Evolutionary conservation across 371 early-diverging fungal species (phyloP), one percentile per base, ranked within the genome.

Genomic region (Mucor plumbeus): DNA sequence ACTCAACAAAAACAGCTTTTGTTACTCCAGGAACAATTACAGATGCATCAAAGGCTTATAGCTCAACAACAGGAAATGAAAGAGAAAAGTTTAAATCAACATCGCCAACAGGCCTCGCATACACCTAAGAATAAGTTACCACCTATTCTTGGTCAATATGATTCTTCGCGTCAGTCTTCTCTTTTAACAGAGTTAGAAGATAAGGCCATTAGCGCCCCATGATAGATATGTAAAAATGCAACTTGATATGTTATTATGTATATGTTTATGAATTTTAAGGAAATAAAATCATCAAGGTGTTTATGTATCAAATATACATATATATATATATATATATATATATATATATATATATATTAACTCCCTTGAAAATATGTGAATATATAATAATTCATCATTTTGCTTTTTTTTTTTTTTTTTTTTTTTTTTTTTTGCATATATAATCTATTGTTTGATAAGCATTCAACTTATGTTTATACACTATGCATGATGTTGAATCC

Each of bases 21-120:
- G 59, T 64, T 76, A 50, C 61, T 80, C 36, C 83, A 82, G 56
- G 80, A 82, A 63, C 76, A 82, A 50, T 50, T 82, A 43, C 83
- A 83, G 40, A 65, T 73, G 36, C 82, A 79, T 61, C 79, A 82
- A 44, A 59, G 67, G 41, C 40, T 78, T 17, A 59, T 80, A 35
- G 74, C 75, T 14, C 76, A 75, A 57, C 77, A 77, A 43, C 69
- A 64, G 44, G 64, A 69, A 53, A 64, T 63, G 64, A 63, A 60
- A 35, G 69, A 69, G 43, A 55, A 43, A n/a, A 53, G 54, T 21
- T 14, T 64, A 7, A n/a, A 21, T 21, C 48, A 48, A 64, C 33
- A 36, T 38, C 50, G 44, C 19, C 38, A 54, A 54, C 34, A 53
- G 26, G 11, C 55, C 1, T 34, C 33, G 9, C 44, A 33, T 35